Evolutionary conservation across 2,329 filamentous ascomycete species (phyloP).

Genomic region (Pestalotiopsis sp.): DNA sequence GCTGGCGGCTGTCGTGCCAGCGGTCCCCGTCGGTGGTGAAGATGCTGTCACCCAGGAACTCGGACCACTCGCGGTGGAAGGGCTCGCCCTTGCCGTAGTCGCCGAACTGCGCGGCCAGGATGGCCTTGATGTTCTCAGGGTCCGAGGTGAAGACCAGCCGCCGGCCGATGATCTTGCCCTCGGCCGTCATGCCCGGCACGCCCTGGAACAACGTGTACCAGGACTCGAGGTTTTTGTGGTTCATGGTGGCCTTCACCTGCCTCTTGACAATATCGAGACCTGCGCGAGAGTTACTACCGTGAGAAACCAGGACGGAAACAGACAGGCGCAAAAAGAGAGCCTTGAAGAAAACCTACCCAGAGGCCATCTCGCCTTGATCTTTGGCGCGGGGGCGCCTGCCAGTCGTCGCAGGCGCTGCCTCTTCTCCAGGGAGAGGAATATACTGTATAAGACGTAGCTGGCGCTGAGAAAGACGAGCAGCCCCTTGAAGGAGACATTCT

Average conservation of each 20-base stretch:
- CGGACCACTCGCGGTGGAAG: constrained; percentile 76
- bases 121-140: constrained; percentile 87
- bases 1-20: constrained; percentile 80
- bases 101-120: constrained; percentile 83
- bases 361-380: constrained; percentile 40
- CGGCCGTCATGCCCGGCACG: constrained; percentile 56
- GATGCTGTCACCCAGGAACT: constrained; percentile 76
- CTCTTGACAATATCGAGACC: constrained; percentile 66
- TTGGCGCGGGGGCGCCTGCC: constrained; percentile 41
- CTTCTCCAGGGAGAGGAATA: constrained; percentile 40
- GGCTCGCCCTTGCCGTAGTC: constrained; percentile 81
- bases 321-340: constrained; percentile 9
- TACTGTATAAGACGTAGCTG: constrained; percentile 38
- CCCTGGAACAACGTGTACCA: constrained; percentile 58
- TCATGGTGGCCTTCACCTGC: constrained; percentile 53
- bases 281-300: constrained; percentile 28
- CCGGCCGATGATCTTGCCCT: constrained; percentile 54
- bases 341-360: constrained; percentile 44
- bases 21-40: constrained; percentile 77
- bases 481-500: constrained; percentile 43
- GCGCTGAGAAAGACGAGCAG: constrained; percentile 38
- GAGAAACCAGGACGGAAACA: neutral
- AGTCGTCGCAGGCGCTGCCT: constrained; percentile 46
- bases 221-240: constrained; percentile 59
- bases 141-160: constrained; percentile 78